Conservation (phyloP, 768 basidiomycete species). For the Psilocybe tampanensis region DNA sequence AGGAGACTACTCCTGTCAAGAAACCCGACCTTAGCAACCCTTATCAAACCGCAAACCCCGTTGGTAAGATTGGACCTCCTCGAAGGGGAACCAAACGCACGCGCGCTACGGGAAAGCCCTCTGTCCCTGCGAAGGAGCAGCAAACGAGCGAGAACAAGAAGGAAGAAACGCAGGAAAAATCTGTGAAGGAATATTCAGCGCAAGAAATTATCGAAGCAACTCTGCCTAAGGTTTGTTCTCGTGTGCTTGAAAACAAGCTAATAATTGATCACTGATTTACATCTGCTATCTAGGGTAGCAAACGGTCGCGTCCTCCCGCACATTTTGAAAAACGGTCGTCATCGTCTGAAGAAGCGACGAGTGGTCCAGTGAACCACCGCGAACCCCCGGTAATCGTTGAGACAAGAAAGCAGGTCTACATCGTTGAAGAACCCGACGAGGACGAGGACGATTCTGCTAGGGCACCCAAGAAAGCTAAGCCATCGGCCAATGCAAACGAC, state of each 20-base stretch:
- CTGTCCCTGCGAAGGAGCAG: constrained; percentile 29
- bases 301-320: constrained; percentile 73
- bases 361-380: constrained; percentile 12
- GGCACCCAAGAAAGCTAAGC: constrained; percentile 49
- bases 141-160: constrained; percentile 26
- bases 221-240: constrained; percentile 60
- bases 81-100: constrained; percentile 45
- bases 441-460: constrained; percentile 42
- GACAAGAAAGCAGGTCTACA: constrained; percentile 19
- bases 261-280: background rate
- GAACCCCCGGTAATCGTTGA: constrained; percentile 14
- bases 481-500: constrained; percentile 27
- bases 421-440: constrained; percentile 39
- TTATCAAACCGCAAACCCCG: constrained; percentile 73
- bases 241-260: background rate
- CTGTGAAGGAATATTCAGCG: constrained; percentile 43
- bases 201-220: constrained; percentile 80
- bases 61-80: constrained; percentile 47
- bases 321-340: constrained; percentile 43
- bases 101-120: constrained; percentile 43
- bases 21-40: constrained; percentile 75
- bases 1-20: constrained; percentile 67
- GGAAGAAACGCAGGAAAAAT: constrained; percentile 29
- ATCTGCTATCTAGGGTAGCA: constrained; percentile 60
- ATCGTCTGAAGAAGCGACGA: constrained; percentile 4